Conservation (phyloP, 163 green algal species). For the Trebouxiophyceae sp. region DNA sequence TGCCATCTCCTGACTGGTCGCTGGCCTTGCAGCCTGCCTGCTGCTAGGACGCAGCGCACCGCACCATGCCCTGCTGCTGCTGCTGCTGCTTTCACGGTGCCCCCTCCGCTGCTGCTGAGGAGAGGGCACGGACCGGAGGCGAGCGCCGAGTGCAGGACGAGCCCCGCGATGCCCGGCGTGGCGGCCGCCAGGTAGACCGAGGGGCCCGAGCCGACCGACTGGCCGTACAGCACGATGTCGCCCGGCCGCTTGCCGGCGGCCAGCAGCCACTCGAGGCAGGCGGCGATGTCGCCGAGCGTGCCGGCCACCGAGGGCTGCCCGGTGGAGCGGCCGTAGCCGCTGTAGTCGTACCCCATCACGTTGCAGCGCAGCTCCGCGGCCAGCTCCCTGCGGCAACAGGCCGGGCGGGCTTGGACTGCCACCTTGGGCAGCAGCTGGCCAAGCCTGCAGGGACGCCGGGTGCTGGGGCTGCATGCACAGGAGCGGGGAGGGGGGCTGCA, state of each 20-base stretch:
- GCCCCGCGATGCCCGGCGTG: slow-evolving; percentile 45
- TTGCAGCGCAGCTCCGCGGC: slow-evolving; percentile 36
- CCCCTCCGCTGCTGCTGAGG: too few relatives aligned
- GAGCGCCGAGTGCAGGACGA: slow-evolving; percentile 67
- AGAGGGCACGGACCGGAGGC: slow-evolving; percentile 36
- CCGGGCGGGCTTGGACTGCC: too few relatives aligned
- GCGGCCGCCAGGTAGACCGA: slow-evolving; percentile 55
- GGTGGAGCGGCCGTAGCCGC: slow-evolving; percentile 54
- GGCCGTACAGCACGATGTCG: slow-evolving; percentile 69
- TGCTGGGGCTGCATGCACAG: too few relatives aligned
- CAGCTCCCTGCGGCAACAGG: slow-evolving; percentile 29
- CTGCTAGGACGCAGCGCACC: neutral
- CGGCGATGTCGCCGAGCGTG: slow-evolving; percentile 46
- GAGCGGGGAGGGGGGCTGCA: neutral
- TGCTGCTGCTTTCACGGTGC: too few relatives aligned
- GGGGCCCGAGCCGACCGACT: slow-evolving; percentile 57
- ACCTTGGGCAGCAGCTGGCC: too few relatives aligned
- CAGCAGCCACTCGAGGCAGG: slow-evolving; percentile 36
- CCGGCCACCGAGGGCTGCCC: slow-evolving; percentile 47
- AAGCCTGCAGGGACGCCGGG: too few relatives aligned
- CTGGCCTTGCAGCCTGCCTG: neutral
- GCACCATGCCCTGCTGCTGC: neutral
- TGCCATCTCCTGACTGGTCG: too few relatives aligned
- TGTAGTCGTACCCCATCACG: slow-evolving; percentile 40
- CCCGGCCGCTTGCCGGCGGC: slow-evolving; percentile 19